Percentiles rank a stretch among this genome's conserved stretches.
phyloP scores from a whole-genome alignment of 306 rosid species.

The Gillenia trifoliata region DNA sequence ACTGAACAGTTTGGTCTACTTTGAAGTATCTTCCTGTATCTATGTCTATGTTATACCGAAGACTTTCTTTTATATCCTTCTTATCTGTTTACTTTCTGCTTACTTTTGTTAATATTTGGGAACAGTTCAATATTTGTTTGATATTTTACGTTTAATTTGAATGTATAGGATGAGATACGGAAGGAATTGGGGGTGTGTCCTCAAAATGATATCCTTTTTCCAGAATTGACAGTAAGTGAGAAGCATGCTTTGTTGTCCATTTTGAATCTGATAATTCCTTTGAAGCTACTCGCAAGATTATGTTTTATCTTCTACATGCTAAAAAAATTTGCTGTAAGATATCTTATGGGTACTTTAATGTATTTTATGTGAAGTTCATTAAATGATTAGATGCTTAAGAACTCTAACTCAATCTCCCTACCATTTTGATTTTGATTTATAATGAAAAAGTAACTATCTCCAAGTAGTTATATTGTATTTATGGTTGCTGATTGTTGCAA shows the following conservation, averaged over 20 bases:
- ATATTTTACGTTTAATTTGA: constrained; percentile 5
- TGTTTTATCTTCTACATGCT: not conserved
- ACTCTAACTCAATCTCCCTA: not conserved
- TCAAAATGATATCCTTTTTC: constrained; percentile 88
- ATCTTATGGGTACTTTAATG: not conserved
- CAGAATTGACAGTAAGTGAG: constrained; percentile 79
- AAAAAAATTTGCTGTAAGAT: not conserved
- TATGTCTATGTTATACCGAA: not conserved
- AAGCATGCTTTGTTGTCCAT: constrained; percentile 15
- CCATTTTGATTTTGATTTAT: not conserved
- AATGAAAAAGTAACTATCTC: not conserved
- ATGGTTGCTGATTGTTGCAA: not conserved
- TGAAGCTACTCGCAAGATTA: not conserved
- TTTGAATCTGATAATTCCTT: constrained; percentile 8
- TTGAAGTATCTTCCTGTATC: not conserved
- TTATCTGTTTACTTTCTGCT: not conserved
- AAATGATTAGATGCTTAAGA: not conserved
- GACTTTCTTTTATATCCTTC: not conserved
- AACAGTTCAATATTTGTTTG: not conserved
- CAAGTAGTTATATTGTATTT: not conserved
- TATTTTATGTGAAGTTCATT: not conserved
- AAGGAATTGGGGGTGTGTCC: constrained; percentile 94
- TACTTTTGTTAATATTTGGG: not conserved
- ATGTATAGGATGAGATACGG: constrained; percentile 88
- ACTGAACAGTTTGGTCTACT: not conserved